A percentile compares a stretch with the other conserved stretches of the same genome.
phyloP scores from a whole-genome alignment of 352 stramenopile species.

The Phytophthora agathidicida region DNA sequence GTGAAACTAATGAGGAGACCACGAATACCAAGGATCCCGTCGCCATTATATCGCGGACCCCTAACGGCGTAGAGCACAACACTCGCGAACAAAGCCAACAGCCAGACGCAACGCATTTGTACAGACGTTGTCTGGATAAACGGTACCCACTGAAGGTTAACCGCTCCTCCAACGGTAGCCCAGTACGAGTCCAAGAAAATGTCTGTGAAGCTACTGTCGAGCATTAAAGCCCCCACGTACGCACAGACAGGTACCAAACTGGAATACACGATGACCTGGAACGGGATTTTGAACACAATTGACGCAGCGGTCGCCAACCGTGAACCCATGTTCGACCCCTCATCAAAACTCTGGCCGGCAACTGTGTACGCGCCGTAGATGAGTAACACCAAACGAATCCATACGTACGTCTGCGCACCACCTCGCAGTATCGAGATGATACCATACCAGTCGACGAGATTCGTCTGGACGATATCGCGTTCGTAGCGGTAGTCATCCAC shows the following conservation, averaged over 20 bases:
- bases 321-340: neutral
- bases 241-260: constrained; percentile 44
- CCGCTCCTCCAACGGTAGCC: constrained; percentile 26
- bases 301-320: constrained; percentile 3
- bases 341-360: neutral
- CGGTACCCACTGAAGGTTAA: constrained; percentile 30
- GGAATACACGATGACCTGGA: constrained; percentile 60
- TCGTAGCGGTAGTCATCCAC: constrained; percentile 69
- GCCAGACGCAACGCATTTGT: constrained; percentile 57
- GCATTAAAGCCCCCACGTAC: constrained; percentile 43
- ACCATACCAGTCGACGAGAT: constrained; percentile 40
- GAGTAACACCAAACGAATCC: constrained; percentile 43
- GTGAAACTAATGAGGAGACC: constrained; percentile 44
- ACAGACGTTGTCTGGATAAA: constrained; percentile 40
- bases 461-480: constrained; percentile 38
- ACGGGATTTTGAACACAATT: constrained; percentile 50
- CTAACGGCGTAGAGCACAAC: constrained; percentile 22
- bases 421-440: constrained; percentile 40
- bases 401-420: constrained; percentile 47
- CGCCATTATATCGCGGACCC: neutral
- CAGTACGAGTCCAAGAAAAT: constrained; percentile 46
- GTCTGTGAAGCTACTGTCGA: constrained; percentile 50
- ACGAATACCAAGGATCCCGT: constrained; percentile 37
- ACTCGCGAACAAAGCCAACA: constrained; percentile 43
- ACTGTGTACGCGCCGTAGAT: constrained; percentile 9